Percentiles rank a stretch among this genome's conserved stretches.
Evolutionary conservation across 2,329 filamentous ascomycete genomes (phyloP).

Genomic region (Penicillium sp.): DNA sequence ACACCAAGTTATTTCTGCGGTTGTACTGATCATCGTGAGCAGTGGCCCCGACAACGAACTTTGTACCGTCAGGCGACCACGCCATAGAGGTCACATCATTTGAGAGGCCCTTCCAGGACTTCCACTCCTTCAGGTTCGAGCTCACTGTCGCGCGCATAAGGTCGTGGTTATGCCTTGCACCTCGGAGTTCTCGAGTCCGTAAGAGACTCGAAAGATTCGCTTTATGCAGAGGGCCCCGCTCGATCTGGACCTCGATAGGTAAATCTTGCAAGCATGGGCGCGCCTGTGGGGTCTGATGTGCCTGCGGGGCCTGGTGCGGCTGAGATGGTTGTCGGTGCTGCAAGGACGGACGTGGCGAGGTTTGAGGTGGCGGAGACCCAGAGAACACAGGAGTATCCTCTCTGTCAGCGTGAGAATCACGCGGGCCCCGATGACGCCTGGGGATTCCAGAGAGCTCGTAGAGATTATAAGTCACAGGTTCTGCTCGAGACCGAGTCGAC

Average conservation of each 20-base stretch:
- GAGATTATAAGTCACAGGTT: conserved; percentile 37
- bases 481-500: conserved; percentile 30
- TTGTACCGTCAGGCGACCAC: conserved; percentile 58
- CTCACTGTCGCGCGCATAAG: conserved; percentile 29
- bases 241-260: background rate
- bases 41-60: conserved; percentile 60
- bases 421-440: too few relatives aligned
- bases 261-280: background rate
- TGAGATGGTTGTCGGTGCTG: background rate
- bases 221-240: background rate
- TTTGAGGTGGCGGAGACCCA: background rate
- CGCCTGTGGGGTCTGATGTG: background rate
- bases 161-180: conserved; percentile 4
- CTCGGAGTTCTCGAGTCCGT: conserved; percentile 35
- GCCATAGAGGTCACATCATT: conserved; percentile 59
- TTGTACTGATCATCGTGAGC: conserved; percentile 62
- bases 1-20: conserved; percentile 57
- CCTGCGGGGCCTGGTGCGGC: background rate
- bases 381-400: background rate
- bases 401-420: background rate
- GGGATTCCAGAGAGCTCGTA: conserved; percentile 18
- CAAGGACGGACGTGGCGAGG: background rate
- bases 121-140: conserved; percentile 47
- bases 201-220: conserved; percentile 24
- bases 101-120: conserved; percentile 59